These are phyloP conservation scores for Nissolia schottii DNA, from an alignment of 306 rosid genomes.

Conservation along the genomic window DNA sequence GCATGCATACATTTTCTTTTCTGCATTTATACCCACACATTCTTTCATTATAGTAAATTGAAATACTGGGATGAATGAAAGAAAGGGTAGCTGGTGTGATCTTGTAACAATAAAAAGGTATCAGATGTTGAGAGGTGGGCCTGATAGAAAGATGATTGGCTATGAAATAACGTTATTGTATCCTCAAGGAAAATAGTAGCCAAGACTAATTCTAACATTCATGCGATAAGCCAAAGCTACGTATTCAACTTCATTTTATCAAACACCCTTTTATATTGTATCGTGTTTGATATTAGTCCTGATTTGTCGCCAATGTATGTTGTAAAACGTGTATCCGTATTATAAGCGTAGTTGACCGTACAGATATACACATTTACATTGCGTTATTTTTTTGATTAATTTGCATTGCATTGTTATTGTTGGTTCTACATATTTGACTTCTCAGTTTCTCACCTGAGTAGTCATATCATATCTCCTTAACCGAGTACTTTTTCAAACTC, in stretches of 20 bases:
- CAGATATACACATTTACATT: background rate
- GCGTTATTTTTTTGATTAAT: too few relatives aligned
- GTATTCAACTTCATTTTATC: background rate
- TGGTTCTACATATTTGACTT: background rate
- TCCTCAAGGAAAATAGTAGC: background rate
- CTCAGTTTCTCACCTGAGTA: background rate
- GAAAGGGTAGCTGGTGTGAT: background rate
- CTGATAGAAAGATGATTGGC: background rate
- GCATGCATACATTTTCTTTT: background rate
- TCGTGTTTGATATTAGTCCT: background rate
- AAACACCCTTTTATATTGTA: background rate
- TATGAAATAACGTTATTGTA: background rate
- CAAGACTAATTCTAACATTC: background rate
- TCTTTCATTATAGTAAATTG: background rate
- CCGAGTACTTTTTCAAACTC: too few relatives aligned
- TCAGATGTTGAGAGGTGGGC: background rate
- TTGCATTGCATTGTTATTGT: too few relatives aligned
- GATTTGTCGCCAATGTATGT: background rate
- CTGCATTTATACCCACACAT: background rate
- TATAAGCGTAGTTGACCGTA: background rate
- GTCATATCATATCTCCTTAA: too few relatives aligned
- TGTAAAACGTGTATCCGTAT: background rate
- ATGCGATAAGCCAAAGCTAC: background rate
- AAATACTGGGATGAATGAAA: background rate
- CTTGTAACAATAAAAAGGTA: background rate